A percentile compares a stretch with the other conserved stretches of the same genome.
phyloP scores from a whole-genome alignment of 768 basidiomycete species.

The Xerocomellus intermedius region DNA sequence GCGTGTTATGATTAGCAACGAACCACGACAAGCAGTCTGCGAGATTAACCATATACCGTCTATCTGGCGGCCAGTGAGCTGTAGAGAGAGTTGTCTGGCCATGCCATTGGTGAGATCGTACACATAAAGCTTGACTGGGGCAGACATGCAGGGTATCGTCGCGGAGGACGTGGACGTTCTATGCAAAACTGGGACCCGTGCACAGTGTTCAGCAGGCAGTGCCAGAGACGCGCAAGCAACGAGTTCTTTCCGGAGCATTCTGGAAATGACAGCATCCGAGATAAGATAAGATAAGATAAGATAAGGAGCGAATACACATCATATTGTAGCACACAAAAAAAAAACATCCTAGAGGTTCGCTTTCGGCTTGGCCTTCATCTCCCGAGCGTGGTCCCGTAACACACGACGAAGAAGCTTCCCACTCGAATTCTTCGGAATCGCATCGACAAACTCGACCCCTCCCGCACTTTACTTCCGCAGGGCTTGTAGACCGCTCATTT shows the following conservation, averaged over 20 bases:
- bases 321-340: neutral
- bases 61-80: constrained; percentile 85
- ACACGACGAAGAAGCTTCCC: constrained; percentile 56
- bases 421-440: constrained; percentile 62
- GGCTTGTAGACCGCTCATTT: neutral
- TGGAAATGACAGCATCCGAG: neutral
- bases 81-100: constrained; percentile 72
- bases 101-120: constrained; percentile 91
- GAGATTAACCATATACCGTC: constrained; percentile 83
- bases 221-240: constrained; percentile 20
- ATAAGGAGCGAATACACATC: too few relatives aligned
- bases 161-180: neutral
- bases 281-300: constrained; percentile 27
- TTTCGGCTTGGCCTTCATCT: constrained; percentile 17
- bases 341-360: constrained; percentile 21
- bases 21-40: neutral
- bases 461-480: constrained; percentile 34
- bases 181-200: too few relatives aligned
- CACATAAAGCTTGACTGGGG: constrained; percentile 75
- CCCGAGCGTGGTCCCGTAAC: constrained; percentile 49
- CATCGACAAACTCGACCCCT: constrained; percentile 54
- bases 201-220: constrained; percentile 2
- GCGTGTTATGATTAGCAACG: constrained; percentile 9
- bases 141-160: constrained; percentile 15
- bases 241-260: neutral